Evolutionary conservation across 108 stramenopile genomes (phyloP).

Genomic region (Cyclotella cryptica): DNA sequence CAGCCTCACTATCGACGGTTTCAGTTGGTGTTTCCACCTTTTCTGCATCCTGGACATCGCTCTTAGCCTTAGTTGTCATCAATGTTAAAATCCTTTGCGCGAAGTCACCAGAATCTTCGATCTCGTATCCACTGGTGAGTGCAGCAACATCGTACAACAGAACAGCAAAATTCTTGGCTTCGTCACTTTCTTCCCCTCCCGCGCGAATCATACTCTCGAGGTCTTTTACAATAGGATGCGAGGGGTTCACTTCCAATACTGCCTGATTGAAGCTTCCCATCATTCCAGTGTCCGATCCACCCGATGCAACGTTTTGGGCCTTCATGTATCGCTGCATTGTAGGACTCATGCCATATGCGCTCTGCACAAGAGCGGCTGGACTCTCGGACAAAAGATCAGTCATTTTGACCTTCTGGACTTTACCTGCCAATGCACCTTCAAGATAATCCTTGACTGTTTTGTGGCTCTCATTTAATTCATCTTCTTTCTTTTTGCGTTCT

Average conservation of each 20-base stretch:
- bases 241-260: constrained; percentile 95
- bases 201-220: constrained; percentile 70
- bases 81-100: constrained; percentile 86
- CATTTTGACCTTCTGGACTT: constrained; percentile 92
- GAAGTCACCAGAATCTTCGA: constrained; percentile 87
- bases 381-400: constrained; percentile 85
- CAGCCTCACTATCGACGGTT: background rate
- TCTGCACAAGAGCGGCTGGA: constrained; percentile 94
- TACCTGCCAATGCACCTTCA: constrained; percentile 75
- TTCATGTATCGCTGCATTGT: constrained; percentile 98
- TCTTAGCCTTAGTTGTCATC: constrained; percentile 66
- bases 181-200: constrained; percentile 58
- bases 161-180: constrained; percentile 78
- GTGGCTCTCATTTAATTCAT: constrained; percentile 67
- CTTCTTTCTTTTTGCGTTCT: constrained; percentile 92
- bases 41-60: constrained; percentile 45
- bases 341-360: constrained; percentile 97
- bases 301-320: constrained; percentile 93
- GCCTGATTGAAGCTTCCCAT: constrained; percentile 86
- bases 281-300: constrained; percentile 66
- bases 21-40: background rate
- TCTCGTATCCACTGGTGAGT: constrained; percentile 95
- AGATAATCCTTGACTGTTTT: constrained; percentile 85
- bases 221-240: constrained; percentile 90
- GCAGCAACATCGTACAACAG: constrained; percentile 95